Percentiles rank a stretch among this genome's conserved stretches.
Conservation (phyloP, 176 grass and related monocot species). For the Lolium rigidum region DNA sequence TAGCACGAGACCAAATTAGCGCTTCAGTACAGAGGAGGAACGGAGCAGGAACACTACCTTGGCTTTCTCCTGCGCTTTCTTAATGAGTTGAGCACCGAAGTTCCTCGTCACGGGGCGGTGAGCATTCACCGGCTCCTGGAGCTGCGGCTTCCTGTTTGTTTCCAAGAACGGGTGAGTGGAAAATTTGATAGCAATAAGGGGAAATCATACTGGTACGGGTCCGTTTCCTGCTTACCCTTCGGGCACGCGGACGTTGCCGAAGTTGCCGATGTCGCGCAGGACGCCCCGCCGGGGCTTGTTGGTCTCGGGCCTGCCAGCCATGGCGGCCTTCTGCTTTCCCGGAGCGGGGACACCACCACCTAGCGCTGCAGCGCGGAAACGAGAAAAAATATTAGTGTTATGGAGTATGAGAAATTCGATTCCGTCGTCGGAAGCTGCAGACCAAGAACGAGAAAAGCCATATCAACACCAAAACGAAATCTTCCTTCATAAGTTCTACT, state of each 20-base stretch:
- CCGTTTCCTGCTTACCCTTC: constrained; percentile 47
- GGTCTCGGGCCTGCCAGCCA: constrained; percentile 39
- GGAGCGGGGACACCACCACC: constrained; percentile 48
- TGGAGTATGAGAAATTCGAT: constrained; percentile 5
- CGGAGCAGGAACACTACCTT: constrained; percentile 48
- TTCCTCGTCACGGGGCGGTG: constrained; percentile 51
- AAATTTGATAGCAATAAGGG: background rate
- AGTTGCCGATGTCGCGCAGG: constrained; percentile 79
- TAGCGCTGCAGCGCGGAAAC: constrained; percentile 23
- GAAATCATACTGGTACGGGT: background rate
- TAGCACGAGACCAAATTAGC: background rate
- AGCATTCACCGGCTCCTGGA: constrained; percentile 33
- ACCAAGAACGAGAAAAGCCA: background rate
- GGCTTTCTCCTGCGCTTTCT: constrained; percentile 65
- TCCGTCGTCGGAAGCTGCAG: background rate
- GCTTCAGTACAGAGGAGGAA: background rate
- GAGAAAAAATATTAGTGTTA: background rate
- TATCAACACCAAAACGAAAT: background rate
- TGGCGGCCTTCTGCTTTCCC: constrained; percentile 60
- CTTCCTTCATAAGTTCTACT: background rate
- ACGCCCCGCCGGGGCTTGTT: constrained; percentile 50
- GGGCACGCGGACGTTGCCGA: constrained; percentile 39
- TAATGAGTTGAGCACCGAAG: constrained; percentile 69
- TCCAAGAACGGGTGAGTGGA: constrained; percentile 15
- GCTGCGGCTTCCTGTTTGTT: constrained; percentile 50